These are phyloP conservation scores for Apiotrichum domesticum DNA, from an alignment of 1,284 basidiomycete species.

Conservation along the genomic window DNA sequence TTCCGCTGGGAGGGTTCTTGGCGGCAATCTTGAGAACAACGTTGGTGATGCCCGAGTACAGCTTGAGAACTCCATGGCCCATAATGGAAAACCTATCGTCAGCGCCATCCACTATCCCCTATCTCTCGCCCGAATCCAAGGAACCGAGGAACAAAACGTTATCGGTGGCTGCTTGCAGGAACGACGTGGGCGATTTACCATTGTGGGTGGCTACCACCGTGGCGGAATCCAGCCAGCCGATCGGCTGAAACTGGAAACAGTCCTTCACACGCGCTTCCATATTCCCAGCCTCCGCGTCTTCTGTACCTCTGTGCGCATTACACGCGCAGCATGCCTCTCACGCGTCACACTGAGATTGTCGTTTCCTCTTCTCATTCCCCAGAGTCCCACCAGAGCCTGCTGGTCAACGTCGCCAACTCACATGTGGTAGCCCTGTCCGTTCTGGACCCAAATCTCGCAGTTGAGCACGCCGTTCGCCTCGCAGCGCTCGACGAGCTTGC, in stretches of 20 bases:
- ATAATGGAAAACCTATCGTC: constrained; percentile 73
- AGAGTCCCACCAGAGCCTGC: background rate
- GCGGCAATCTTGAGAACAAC: constrained; percentile 77
- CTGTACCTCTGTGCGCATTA: no score
- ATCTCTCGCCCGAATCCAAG: no score
- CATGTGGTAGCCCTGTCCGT: constrained; percentile 77
- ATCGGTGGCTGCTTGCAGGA: no score
- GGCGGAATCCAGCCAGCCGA: background rate
- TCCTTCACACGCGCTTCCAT: background rate
- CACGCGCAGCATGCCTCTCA: no score
- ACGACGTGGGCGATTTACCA: no score
- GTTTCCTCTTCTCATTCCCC: no score
- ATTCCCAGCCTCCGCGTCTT: no score
- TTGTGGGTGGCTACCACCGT: no score
- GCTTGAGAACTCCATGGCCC: constrained; percentile 78
- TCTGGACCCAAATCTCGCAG: constrained; percentile 81
- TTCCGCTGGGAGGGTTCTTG: constrained; percentile 39
- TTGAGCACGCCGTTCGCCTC: constrained; percentile 59
- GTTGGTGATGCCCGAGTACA: constrained; percentile 81
- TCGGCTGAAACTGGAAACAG: background rate
- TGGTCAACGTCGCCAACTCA: constrained; percentile 45
- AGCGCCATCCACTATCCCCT: no score
- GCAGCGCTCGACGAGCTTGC: constrained; percentile 58
- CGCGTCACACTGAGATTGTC: no score
- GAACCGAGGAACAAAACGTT: no score